Evolutionary conservation across 768 basidiomycete genomes (phyloP).

Genomic region (Pisolithus tinctorius): DNA sequence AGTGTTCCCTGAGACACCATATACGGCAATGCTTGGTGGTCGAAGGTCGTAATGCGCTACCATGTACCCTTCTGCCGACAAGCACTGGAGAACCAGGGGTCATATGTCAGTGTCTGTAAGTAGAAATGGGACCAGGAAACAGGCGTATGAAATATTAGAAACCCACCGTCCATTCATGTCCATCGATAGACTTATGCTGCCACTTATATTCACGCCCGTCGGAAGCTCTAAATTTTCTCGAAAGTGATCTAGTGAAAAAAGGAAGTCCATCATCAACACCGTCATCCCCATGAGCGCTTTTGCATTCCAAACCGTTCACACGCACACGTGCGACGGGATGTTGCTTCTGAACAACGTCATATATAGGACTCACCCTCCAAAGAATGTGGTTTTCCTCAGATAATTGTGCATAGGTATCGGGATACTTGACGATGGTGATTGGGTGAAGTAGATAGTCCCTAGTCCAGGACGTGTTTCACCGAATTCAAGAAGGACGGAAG

Average conservation of each 20-base stretch:
- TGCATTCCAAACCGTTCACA: not conserved
- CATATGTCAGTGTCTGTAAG: no score
- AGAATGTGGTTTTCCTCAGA: conserved; percentile 55
- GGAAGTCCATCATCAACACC: not conserved
- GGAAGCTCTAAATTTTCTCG: conserved; percentile 59
- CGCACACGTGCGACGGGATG: not conserved
- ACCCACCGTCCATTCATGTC: conserved; percentile 75
- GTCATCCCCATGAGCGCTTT: not conserved
- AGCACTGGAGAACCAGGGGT: conserved; percentile 35
- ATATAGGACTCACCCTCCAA: conserved; percentile 50
- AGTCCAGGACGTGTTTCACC: conserved; percentile 43
- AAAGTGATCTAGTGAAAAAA: conserved; percentile 45
- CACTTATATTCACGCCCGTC: conserved; percentile 70
- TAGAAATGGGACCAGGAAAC: no score
- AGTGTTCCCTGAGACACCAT: conserved; percentile 56
- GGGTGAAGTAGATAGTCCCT: conserved; percentile 51
- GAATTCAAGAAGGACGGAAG: conserved; percentile 57
- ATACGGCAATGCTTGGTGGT: conserved; percentile 46
- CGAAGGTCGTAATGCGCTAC: conserved; percentile 65
- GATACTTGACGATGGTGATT: conserved; percentile 30
- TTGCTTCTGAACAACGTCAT: no score
- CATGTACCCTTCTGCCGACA: conserved; percentile 44
- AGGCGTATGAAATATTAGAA: not conserved
- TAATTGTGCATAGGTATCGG: conserved; percentile 59
- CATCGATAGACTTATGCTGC: conserved; percentile 46